These are phyloP conservation scores for Saccharum spontaneum DNA, from an alignment of 176 grass and related monocot genomes.

Conservation along the genomic window DNA sequence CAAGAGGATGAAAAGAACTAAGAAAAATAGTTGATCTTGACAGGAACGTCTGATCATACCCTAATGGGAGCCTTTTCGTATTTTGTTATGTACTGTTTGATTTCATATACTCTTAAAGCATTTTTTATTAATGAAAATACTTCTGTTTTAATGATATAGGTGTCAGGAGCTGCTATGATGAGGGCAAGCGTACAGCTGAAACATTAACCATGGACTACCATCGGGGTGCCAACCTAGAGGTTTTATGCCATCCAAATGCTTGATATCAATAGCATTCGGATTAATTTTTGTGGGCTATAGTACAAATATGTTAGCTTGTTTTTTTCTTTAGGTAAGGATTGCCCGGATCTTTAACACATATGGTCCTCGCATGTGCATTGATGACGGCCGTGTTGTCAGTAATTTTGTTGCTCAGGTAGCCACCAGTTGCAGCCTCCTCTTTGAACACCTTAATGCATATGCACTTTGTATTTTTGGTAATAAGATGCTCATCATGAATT, in stretches of 20 bases:
- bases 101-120: background rate
- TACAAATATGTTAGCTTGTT: background rate
- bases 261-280: background rate
- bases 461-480: background rate
- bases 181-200: slow-evolving; percentile 87
- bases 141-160: slow-evolving; percentile 45
- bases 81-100: background rate
- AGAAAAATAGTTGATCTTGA: slow-evolving; percentile 1
- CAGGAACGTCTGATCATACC: background rate
- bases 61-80: background rate
- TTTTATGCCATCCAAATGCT: slow-evolving; percentile 15
- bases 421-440: background rate
- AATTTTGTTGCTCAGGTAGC: slow-evolving; percentile 90
- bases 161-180: slow-evolving; percentile 85
- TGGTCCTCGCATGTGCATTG: slow-evolving; percentile 87
- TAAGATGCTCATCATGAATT: slow-evolving; percentile 3
- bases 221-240: slow-evolving; percentile 76
- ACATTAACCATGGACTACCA: slow-evolving; percentile 84
- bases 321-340: slow-evolving; percentile 61
- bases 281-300: background rate
- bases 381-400: slow-evolving; percentile 89
- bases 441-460: background rate
- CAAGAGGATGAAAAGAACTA: background rate
- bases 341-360: slow-evolving; percentile 90
- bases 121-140: slow-evolving; percentile 3